These are phyloP conservation scores for Daldinia bambusicola DNA, from an alignment of 495 filamentous ascomycete genomes.

Conservation along the genomic window DNA sequence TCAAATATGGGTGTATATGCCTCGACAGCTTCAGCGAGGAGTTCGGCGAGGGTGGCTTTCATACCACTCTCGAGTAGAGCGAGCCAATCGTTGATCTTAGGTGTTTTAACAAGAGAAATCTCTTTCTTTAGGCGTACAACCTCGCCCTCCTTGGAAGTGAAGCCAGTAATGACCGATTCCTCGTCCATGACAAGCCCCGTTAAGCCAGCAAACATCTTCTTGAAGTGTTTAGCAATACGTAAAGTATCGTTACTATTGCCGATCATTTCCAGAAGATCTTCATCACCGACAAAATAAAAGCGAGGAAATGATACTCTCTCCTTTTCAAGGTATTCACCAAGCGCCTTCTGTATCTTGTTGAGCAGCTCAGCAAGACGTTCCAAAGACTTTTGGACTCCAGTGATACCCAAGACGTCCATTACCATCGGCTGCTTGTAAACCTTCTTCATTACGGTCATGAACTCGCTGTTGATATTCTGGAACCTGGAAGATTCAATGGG, in stretches of 20 bases:
- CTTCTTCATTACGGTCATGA: constrained; percentile 97
- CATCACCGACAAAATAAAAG: constrained; percentile 99
- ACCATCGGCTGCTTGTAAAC: constrained; percentile 95
- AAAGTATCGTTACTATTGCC: constrained; percentile 97
- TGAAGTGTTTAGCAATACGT: constrained; percentile 96
- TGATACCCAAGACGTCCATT: constrained; percentile 93
- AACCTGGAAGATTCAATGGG: constrained; percentile 96
- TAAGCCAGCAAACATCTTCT: constrained; percentile 99
- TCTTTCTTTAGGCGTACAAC: constrained; percentile 85
- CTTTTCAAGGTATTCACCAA: constrained; percentile 97
- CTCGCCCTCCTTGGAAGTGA: constrained; percentile 96
- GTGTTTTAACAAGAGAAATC: constrained; percentile 90
- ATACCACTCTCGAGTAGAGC: constrained; percentile 89
- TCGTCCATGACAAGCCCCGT: constrained; percentile 92
- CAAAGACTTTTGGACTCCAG: constrained; percentile 92
- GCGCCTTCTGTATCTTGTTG: constrained; percentile 99
- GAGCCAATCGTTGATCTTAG: constrained; percentile 98
- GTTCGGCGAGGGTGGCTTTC: constrained; percentile 91
- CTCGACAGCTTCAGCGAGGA: constrained; percentile 85
- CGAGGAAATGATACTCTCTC: constrained; percentile 96
- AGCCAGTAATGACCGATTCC: constrained; percentile 85
- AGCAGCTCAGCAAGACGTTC: constrained; percentile 94
- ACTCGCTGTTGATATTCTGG: constrained; percentile 98
- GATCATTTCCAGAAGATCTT: constrained; percentile 99
- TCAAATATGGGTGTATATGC: constrained; percentile 78